phyloP scores from a whole-genome alignment of 441 rosid species.

The Eutrema salsugineum region DNA sequence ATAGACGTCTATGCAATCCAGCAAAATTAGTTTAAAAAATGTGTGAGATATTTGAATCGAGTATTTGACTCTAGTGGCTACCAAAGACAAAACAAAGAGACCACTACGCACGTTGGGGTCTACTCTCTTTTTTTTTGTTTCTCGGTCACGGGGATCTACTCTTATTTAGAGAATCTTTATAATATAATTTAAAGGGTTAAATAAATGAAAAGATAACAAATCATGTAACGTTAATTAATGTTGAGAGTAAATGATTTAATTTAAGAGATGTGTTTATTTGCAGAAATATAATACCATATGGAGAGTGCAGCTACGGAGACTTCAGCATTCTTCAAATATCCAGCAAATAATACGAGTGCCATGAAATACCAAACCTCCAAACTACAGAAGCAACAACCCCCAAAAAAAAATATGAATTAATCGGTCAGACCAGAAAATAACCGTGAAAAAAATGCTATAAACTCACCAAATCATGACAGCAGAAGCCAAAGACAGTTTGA shows the following conservation, averaged over 20 bases:
- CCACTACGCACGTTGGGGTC: slow-evolving; percentile 23
- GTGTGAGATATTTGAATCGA: background rate
- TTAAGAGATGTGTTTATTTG: slow-evolving; percentile 17
- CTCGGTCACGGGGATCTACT: too few relatives aligned
- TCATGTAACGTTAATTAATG: background rate
- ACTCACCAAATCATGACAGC: slow-evolving; percentile 51
- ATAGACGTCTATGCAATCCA: background rate
- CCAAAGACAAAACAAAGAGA: background rate
- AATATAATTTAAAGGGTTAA: background rate
- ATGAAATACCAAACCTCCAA: slow-evolving; percentile 76
- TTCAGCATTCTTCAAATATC: slow-evolving; percentile 67
- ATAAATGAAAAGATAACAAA: background rate
- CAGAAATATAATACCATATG: slow-evolving; percentile 41
- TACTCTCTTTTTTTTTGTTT: too few relatives aligned
- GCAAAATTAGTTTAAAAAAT: background rate
- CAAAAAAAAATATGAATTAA: background rate
- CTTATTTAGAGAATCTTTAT: background rate
- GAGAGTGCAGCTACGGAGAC: slow-evolving; percentile 68
- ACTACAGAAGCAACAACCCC: slow-evolving; percentile 23
- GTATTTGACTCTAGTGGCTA: background rate
- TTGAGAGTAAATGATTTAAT: background rate
- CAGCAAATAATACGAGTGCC: slow-evolving; percentile 69
- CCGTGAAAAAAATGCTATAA: background rate
- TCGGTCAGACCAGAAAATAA: background rate
- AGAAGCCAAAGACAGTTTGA: slow-evolving; percentile 46